Percentiles rank a stretch among this genome's conserved stretches.
These are phyloP conservation scores for Nidularia pulvinata DNA, from an alignment of 768 basidiomycete genomes.

Conservation along the genomic window DNA sequence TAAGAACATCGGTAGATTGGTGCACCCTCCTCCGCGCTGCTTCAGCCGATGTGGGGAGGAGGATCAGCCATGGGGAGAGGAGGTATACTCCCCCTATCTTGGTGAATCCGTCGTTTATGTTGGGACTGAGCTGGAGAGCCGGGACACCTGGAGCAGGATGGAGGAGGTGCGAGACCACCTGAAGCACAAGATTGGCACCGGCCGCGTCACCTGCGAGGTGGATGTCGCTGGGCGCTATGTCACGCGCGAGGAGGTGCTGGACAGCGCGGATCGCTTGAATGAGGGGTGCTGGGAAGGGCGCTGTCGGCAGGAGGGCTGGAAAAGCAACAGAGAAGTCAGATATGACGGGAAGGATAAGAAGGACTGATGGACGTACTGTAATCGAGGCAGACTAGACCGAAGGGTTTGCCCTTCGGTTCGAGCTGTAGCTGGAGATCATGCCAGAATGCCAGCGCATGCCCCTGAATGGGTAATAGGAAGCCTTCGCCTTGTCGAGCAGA, in stretches of 20 bases:
- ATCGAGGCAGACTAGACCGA: neutral
- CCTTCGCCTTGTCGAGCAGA: neutral
- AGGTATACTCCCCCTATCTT: neutral
- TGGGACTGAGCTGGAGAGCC: neutral
- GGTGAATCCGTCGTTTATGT: too few species aligned
- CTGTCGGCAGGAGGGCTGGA: neutral
- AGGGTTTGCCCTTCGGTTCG: neutral
- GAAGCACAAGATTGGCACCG: neutral
- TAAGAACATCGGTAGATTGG: neutral
- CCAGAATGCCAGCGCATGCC: neutral
- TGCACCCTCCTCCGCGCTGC: too few species aligned
- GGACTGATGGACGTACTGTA: neutral
- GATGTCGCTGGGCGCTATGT: neutral
- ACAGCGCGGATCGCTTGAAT: neutral
- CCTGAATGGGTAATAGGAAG: neutral
- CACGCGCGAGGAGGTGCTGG: neutral
- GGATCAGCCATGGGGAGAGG: neutral
- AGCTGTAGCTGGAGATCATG: neutral
- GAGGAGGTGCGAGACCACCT: neutral
- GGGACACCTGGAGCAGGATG: neutral
- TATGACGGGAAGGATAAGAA: neutral
- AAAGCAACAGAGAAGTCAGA: neutral
- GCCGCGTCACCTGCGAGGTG: neutral
- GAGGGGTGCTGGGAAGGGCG: neutral
- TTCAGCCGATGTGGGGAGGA: neutral